Conservation (phyloP, 805 yeast species). For the Priceomyces fermenticarens region DNA sequence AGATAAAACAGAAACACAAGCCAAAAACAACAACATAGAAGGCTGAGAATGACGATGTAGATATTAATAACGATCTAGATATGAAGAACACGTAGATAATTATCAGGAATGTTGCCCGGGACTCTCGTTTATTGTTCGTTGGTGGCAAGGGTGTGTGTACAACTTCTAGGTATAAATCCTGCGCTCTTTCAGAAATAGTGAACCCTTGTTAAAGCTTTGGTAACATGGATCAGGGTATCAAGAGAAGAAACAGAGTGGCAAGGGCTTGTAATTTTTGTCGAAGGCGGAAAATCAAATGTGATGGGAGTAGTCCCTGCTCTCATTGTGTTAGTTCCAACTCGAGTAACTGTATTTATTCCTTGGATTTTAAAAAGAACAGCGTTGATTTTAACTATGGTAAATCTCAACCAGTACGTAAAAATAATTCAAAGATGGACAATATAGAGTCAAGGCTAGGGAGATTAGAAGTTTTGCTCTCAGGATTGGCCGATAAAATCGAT, state of each 20-base stretch:
- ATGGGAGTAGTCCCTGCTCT: constrained; percentile 43
- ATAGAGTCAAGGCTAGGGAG: constrained; percentile 12
- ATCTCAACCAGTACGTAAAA: constrained; percentile 2
- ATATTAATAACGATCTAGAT: no score
- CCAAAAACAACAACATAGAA: no score
- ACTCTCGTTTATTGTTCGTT: not conserved
- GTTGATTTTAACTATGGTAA: not conserved
- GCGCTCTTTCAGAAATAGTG: not conserved
- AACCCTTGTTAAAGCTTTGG: not conserved
- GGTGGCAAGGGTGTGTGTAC: not conserved
- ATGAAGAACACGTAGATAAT: no score
- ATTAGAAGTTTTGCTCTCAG: constrained; percentile 15
- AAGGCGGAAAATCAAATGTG: constrained; percentile 48
- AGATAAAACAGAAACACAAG: no score
- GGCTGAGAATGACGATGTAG: no score
- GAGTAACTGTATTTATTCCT: constrained; percentile 26
- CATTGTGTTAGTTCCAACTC: constrained; percentile 32
- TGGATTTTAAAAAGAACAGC: constrained; percentile 11
- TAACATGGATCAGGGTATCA: constrained; percentile 2
- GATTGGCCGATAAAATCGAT: constrained; percentile 13
- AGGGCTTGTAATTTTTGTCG: constrained; percentile 51
- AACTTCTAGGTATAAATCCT: not conserved
- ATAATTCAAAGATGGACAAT: constrained; percentile 3
- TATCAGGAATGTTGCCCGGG: no score
- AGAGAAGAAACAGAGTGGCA: constrained; percentile 6